Percentiles rank a stretch among this genome's conserved stretches.
phyloP scores from a whole-genome alignment of 352 stramenopile species.

The Phytopythium ostracodes region DNA sequence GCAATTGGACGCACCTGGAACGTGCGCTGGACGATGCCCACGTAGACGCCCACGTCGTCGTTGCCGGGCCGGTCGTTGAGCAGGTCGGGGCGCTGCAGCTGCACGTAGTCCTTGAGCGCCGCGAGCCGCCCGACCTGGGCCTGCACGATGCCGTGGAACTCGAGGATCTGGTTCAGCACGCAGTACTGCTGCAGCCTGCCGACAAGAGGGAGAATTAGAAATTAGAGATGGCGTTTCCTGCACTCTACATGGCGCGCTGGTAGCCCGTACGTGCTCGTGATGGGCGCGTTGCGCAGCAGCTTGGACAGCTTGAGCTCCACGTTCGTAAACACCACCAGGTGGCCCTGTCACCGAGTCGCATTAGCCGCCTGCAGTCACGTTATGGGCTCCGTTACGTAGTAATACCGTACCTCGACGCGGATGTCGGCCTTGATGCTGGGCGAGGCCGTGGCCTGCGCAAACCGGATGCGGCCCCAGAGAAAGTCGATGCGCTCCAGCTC shows the following conservation, averaged over 20 bases:
- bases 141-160: constrained; percentile 73
- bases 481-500: constrained; percentile 82
- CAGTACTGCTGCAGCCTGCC: constrained; percentile 77
- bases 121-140: constrained; percentile 45
- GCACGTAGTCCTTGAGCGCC: constrained; percentile 46
- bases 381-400: too few species aligned
- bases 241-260: too few species aligned
- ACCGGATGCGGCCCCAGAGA: constrained; percentile 75
- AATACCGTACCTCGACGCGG: constrained; percentile 56
- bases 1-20: constrained; percentile 21
- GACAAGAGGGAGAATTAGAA: background rate
- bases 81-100: constrained; percentile 36
- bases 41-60: constrained; percentile 49
- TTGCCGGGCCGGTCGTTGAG: constrained; percentile 28
- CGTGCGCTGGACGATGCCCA: constrained; percentile 46
- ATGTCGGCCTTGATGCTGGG: constrained; percentile 63
- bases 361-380: too few species aligned
- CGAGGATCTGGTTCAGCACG: constrained; percentile 81
- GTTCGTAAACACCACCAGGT: constrained; percentile 70
- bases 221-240: too few species aligned
- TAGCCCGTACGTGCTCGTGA: constrained; percentile 55
- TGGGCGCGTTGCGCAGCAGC: constrained; percentile 38
- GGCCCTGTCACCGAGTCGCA: constrained; percentile 26
- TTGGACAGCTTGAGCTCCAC: constrained; percentile 69
- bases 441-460: constrained; percentile 37